A percentile compares a stretch with the other conserved stretches of the same genome.
Evolutionary conservation across 2,329 filamentous ascomycete genomes (phyloP).

Genomic region (Sclerotinia trifoliorum): DNA sequence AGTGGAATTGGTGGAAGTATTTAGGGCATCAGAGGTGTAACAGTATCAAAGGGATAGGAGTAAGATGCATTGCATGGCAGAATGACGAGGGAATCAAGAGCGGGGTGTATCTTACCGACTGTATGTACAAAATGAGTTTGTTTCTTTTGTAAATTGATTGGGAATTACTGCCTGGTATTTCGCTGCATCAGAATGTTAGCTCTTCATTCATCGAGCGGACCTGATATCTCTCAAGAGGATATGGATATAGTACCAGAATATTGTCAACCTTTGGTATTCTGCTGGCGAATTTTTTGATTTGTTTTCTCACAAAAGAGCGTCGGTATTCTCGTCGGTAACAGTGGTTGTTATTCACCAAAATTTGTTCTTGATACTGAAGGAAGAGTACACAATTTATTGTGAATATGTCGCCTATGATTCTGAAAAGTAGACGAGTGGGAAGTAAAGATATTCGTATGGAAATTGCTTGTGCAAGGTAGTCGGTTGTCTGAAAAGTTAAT

Average conservation of each 20-base stretch:
- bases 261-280: background rate
- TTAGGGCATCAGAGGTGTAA: no score
- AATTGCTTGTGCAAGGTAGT: background rate
- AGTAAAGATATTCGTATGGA: background rate
- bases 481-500: background rate
- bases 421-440: background rate
- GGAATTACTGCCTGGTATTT: background rate
- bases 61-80: no score
- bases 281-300: no score
- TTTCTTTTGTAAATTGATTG: no score
- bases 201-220: background rate
- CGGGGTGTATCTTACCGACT: background rate
- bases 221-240: background rate
- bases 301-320: background rate
- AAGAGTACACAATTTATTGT: no score
- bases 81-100: background rate
- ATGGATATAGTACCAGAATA: background rate
- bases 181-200: constrained; percentile 1
- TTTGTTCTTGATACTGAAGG: background rate
- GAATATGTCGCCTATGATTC: background rate
- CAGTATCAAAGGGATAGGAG: background rate
- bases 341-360: background rate
- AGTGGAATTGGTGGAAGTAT: background rate
- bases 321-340: background rate
- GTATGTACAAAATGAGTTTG: fast-evolving